Base-by-base conservation (phyloP, 768 basidiomycete genomes). In the Panaeolus cyanescens region DNA sequence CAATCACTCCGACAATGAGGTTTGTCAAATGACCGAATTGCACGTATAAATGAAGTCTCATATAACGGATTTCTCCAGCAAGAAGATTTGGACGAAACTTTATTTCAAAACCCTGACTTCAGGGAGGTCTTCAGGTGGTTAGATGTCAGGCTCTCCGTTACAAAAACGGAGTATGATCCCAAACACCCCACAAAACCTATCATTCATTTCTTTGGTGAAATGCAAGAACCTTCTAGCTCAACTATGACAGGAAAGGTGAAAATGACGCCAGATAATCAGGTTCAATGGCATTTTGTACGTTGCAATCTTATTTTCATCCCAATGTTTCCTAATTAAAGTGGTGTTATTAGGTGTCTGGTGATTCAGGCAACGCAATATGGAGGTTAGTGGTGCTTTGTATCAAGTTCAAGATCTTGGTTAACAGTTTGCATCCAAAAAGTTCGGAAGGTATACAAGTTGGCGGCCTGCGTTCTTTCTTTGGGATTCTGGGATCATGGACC, bases 241-340 rank as follows among this genome's bases (percentile, higher is more conserved):
- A 78, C 77, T 2, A 79, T 91, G 70, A 70, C 72, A 5, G 89
- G 90, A 3, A 75, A 69, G 25, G 82, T 89, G 15, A 75, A 78
- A 64, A 77, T 90, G 70, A 85, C 85, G 0, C 75, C 79, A 0
- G 87, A 91, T 58, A 74, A 81, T 56, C 79, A 86, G 50, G 71
- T 89, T 8, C 80, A 83, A 56, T 88, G 87, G 86, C 82, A 84
- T 71, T 87, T 85, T 70, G 89, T 90, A 69, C 67, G 87, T 74
- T 4, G 40, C 28, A 20, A 34, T 15, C 20, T 36, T 13, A 53
- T 32, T 8, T 31, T 31, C 28, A 34, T 31, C 32, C 19, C 10
- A 40, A 17, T 17, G 6, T 30, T 34, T 17, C 28, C 15, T 60
- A 7, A 45, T 37, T 32, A 9, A 33, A 63, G 28, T 64, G 42